These are phyloP conservation scores for Prunus mira DNA, from an alignment of 306 rosid genomes.

Conservation along the genomic window DNA sequence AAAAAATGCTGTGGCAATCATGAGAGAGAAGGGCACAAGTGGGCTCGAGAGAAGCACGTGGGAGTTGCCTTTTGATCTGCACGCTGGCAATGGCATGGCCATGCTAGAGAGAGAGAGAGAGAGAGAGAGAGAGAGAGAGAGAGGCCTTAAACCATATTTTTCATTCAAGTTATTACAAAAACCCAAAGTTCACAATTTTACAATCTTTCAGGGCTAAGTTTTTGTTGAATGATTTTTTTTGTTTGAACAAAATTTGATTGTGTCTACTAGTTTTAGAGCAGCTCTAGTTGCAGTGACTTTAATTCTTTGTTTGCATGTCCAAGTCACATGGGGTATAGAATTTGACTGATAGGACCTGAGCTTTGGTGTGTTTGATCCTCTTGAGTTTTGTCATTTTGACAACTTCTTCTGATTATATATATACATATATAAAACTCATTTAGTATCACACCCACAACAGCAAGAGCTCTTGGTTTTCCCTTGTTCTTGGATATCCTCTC, in stretches of 20 bases:
- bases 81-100: slow-evolving; percentile 71
- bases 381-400: slow-evolving; percentile 53
- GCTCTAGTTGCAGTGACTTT: slow-evolving; percentile 20
- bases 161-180: too few species aligned
- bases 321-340: slow-evolving; percentile 65
- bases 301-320: slow-evolving; percentile 53
- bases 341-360: slow-evolving; percentile 73
- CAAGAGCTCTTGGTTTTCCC: slow-evolving; percentile 46
- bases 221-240: not conserved
- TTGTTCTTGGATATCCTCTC: slow-evolving; percentile 48
- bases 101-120: slow-evolving; percentile 4
- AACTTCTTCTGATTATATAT: slow-evolving; percentile 14
- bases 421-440: slow-evolving; percentile 32
- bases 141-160: too few species aligned
- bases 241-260: not conserved
- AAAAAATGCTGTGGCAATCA: slow-evolving; percentile 56
- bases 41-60: slow-evolving; percentile 95
- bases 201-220: too few species aligned
- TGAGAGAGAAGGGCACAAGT: slow-evolving; percentile 56
- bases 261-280: slow-evolving; percentile 15
- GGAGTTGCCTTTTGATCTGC: slow-evolving; percentile 64
- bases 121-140: too few species aligned
- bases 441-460: slow-evolving; percentile 39
- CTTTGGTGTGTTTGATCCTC: slow-evolving; percentile 50
- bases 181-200: too few species aligned